Evolutionary conservation across 805 yeast species (phyloP), one percentile per base, ranked within the genome.

Genomic region (Scheffersomyces ergatensis): DNA sequence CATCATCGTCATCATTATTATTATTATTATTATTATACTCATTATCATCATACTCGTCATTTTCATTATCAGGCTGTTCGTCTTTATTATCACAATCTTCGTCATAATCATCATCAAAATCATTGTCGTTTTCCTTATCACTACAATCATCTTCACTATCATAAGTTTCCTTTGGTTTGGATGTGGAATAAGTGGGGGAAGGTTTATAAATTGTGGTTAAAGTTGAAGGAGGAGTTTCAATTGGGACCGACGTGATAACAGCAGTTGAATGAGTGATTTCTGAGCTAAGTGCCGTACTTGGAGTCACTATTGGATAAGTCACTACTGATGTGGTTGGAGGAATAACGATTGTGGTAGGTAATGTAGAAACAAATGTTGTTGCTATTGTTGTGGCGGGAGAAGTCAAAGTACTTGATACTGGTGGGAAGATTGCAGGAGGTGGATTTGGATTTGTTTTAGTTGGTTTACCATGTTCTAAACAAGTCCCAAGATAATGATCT

Each of bases 401-500:
- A 21, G 38, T 15, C 23, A 39, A 33, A 21, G 19, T 43, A 17
- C 32, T 19, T 32, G 12, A 42, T 38, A 17, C n/a, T 5, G 36
- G 23, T 15, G 43, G 43, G 29, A 23, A 33, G 12, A 42, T 36
- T 24, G 44, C 14, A 24, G 39, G 40, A 5, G 35, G 45, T 13
- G 43, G 47, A 13, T 36, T 29, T 2, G 47, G 47, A 38, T 44
- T 40, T 3, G 44, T 36, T 14, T 42, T 24, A 11, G 42, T 33
- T 16, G 49, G 41, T 23, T 32, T 36, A 7, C 36, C 42, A 21
- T 65, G 65, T 51, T 73, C 78, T 39, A 66, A 46, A 40, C 80
- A 75, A 3, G 78, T 71, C 0, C 78, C 79, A 53, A 64, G 51
- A 44, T 58, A 75, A 50, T 75, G 80, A 45, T 74, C 79, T 53